Evolutionary conservation across 495 filamentous ascomycete species (phyloP).

Genomic region (Aspergillus heteromorphus): DNA sequence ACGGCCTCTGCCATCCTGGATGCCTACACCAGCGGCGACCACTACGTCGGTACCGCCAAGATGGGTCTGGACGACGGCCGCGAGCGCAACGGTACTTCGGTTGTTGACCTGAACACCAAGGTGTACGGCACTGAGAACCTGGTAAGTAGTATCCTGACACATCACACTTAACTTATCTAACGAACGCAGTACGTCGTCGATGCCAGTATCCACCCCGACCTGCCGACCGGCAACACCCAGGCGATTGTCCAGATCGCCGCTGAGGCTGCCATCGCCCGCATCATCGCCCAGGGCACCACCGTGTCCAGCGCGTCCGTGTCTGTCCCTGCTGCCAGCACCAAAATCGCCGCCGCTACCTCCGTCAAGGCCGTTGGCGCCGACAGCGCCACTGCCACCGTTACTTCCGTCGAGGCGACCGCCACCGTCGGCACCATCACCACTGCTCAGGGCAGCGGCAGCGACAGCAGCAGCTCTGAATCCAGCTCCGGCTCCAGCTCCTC

Average conservation of each 20-base stretch:
- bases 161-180: background rate
- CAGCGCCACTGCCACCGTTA: background rate
- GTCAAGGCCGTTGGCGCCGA: background rate
- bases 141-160: conserved; percentile 12
- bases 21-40: conserved; percentile 52
- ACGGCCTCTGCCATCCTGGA: conserved; percentile 41
- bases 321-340: background rate
- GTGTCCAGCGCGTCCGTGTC: background rate
- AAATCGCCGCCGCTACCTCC: background rate
- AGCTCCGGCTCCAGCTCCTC: background rate
- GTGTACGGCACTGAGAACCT: conserved; percentile 69
- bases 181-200: conserved; percentile 16
- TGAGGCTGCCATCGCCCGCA: conserved; percentile 27
- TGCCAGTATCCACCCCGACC: conserved; percentile 28
- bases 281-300: conserved; percentile 9
- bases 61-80: conserved; percentile 64
- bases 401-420: background rate
- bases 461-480: no score
- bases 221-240: conserved; percentile 34
- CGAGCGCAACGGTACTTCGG: conserved; percentile 50
- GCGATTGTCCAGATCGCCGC: conserved; percentile 33
- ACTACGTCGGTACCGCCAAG: conserved; percentile 64
- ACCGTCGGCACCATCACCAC: background rate
- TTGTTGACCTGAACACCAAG: conserved; percentile 65
- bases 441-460: no score